These are phyloP conservation scores for Hemileia vastatrix DNA, from an alignment of 1,284 basidiomycete species.

Conservation along the genomic window DNA sequence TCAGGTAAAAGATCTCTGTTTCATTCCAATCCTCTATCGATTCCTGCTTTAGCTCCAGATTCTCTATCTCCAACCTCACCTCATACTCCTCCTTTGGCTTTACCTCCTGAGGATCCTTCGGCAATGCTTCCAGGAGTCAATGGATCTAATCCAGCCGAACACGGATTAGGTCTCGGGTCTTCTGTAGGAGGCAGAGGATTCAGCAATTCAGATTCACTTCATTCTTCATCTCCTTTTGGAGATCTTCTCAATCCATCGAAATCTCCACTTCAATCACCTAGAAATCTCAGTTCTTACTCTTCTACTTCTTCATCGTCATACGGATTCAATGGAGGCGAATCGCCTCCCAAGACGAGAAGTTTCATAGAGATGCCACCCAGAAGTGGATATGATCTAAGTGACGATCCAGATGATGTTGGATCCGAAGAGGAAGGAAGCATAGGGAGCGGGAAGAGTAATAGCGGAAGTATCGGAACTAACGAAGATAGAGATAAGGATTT, in stretches of 20 bases:
- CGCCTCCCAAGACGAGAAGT: constrained; percentile 41
- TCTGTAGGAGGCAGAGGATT: constrained; percentile 14
- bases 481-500: constrained; percentile 25
- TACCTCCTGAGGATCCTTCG: not conserved
- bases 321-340: constrained; percentile 28
- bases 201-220: constrained; percentile 25
- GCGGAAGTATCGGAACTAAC: constrained; percentile 33
- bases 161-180: constrained; percentile 25
- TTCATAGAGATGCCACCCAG: constrained; percentile 43
- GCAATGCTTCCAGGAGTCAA: not conserved
- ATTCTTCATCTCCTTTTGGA: constrained; percentile 13
- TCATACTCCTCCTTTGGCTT: not conserved
- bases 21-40: not conserved
- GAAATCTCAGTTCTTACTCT: constrained; percentile 28
- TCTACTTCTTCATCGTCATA: constrained; percentile 15
- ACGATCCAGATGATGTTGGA: constrained; percentile 42
- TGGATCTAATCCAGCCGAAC: not conserved
- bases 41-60: not conserved
- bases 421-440: constrained; percentile 35
- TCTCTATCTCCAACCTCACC: not conserved
- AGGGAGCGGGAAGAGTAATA: constrained; percentile 26
- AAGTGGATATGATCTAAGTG: constrained; percentile 42
- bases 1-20: not conserved
- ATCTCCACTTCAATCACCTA: constrained; percentile 27
- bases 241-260: constrained; percentile 25